Conservation (phyloP, 148 eudicot species). For the Silene latifolia region DNA sequence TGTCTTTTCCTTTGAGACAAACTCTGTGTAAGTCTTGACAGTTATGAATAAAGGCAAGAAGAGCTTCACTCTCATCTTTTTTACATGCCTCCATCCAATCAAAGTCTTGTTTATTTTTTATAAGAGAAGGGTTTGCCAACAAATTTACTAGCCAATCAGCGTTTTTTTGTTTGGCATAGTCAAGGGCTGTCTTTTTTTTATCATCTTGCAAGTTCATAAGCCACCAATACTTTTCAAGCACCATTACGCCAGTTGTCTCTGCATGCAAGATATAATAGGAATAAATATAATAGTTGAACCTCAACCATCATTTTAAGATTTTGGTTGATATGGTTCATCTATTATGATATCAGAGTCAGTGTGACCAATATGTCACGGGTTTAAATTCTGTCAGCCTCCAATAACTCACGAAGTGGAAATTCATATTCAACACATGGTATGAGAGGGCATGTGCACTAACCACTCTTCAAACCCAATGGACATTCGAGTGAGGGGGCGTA, state of each 20-base stretch:
- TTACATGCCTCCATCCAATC: slow-evolving; percentile 17
- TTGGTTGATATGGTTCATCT: too few species aligned
- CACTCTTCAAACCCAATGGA: too few species aligned
- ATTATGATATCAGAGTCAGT: too few species aligned
- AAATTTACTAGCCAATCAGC: neutral
- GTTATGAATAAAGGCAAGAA: neutral
- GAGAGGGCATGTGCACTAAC: too few species aligned
- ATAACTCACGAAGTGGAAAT: too few species aligned
- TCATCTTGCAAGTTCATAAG: neutral
- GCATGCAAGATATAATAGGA: neutral
- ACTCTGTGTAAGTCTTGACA: slow-evolving; percentile 4
- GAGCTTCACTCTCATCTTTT: neutral
- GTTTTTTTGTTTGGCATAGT: slow-evolving; percentile 4
- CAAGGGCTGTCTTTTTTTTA: neutral
- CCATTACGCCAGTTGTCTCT: neutral
- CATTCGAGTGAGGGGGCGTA: too few species aligned
- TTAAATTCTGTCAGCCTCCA: too few species aligned
- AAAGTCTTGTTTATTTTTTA: neutral
- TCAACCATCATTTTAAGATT: too few species aligned
- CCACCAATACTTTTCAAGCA: slow-evolving; percentile 7
- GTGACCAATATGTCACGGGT: too few species aligned
- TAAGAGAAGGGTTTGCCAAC: neutral
- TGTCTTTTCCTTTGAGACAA: neutral
- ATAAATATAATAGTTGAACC: too few species aligned
- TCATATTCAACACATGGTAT: too few species aligned